Percentiles rank a stretch among this genome's conserved stretches.
Evolutionary conservation across 108 stramenopile species (phyloP).

Genomic region (Cyclotella cryptica): DNA sequence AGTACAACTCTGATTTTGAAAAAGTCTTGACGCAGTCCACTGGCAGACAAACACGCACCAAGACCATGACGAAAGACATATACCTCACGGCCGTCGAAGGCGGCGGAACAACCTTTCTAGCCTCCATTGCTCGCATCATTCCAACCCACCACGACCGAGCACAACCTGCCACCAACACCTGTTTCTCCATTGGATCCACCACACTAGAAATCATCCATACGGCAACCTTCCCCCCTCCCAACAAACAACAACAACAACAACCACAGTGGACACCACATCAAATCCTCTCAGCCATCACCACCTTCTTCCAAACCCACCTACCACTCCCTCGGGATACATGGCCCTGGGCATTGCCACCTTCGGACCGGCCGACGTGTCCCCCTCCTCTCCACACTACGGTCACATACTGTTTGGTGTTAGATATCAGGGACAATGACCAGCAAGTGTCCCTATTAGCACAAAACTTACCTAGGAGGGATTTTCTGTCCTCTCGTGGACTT

Average conservation of each 20-base stretch:
- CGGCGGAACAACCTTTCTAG: constrained; percentile 94
- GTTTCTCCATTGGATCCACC: constrained; percentile 37
- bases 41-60: too few species aligned
- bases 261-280: constrained; percentile 36
- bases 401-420: too few species aligned
- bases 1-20: too few species aligned
- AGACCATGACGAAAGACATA: constrained; percentile 6
- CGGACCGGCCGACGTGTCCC: constrained; percentile 87
- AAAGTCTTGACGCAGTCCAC: too few species aligned
- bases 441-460: too few species aligned
- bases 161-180: constrained; percentile 35
- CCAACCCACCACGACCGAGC: constrained; percentile 33
- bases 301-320: constrained; percentile 58
- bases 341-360: constrained; percentile 95
- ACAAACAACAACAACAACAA: too few species aligned
- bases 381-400: constrained; percentile 71
- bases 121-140: constrained; percentile 65
- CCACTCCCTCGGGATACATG: constrained; percentile 56
- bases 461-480: too few species aligned
- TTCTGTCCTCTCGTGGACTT: too few species aligned
- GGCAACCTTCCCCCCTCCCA: constrained; percentile 56
- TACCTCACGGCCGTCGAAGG: constrained; percentile 92
- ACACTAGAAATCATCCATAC: constrained; percentile 54
- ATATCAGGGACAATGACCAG: too few species aligned
- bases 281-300: constrained; percentile 57